These are phyloP conservation scores for Trametes sanguinea DNA, from an alignment of 768 basidiomycete genomes.

Conservation along the genomic window DNA sequence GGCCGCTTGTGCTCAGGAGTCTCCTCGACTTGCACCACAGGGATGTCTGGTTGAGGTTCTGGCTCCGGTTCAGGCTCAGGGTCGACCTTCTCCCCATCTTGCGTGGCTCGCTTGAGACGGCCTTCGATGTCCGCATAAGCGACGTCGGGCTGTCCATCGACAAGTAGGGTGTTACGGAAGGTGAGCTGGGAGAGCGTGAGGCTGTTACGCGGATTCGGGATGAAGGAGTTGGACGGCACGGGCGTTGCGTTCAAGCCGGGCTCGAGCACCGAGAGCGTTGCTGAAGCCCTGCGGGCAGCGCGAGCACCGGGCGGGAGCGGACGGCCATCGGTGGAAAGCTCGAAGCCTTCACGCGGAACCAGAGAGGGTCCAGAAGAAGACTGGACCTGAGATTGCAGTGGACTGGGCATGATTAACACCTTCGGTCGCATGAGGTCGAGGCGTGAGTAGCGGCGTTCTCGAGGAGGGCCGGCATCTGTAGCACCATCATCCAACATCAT, in stretches of 20 bases:
- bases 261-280: constrained; percentile 37
- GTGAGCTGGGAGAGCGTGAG: constrained; percentile 80
- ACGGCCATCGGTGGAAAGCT: constrained; percentile 65
- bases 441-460: constrained; percentile 68
- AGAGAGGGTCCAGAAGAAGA: constrained; percentile 30
- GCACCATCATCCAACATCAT: constrained; percentile 47
- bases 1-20: constrained; percentile 43
- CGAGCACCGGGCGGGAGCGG: constrained; percentile 78
- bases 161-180: constrained; percentile 78
- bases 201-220: constrained; percentile 73
- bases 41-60: constrained; percentile 32
- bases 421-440: constrained; percentile 84
- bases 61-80: constrained; percentile 40
- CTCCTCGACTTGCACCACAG: constrained; percentile 30
- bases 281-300: constrained; percentile 52
- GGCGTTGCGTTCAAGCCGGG: constrained; percentile 26
- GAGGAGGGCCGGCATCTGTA: constrained; percentile 41
- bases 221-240: constrained; percentile 62
- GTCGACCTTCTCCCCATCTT: constrained; percentile 79
- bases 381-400: constrained; percentile 57
- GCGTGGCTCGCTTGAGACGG: constrained; percentile 66
- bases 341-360: constrained; percentile 58
- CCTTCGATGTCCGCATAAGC: constrained; percentile 61
- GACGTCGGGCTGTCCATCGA: constrained; percentile 66
- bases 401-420: constrained; percentile 93